phyloP scores from a whole-genome alignment of 2,329 filamentous ascomycete species.

The Phyllachora maydis region DNA sequence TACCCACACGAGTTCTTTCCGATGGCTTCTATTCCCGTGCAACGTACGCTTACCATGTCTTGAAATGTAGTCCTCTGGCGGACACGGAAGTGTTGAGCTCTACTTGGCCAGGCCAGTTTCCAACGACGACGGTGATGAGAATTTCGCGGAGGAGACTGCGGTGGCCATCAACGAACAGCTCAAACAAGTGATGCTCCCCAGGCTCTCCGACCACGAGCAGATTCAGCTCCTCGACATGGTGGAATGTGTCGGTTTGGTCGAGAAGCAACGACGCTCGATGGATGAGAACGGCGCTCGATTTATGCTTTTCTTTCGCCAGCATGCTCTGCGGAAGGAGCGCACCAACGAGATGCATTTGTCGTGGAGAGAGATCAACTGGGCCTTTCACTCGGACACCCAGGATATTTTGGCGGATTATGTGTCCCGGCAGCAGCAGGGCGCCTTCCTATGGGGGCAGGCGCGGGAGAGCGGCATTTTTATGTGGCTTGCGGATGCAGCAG shows the following conservation, averaged over 20 bases:
- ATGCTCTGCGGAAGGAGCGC: slow-evolving; percentile 47
- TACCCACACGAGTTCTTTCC: neutral
- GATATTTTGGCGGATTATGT: slow-evolving; percentile 79
- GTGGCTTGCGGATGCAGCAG: slow-evolving; percentile 66
- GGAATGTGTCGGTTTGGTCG: slow-evolving; percentile 66
- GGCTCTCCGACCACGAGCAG: slow-evolving; percentile 69
- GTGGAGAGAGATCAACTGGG: slow-evolving; percentile 71
- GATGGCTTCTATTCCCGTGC: too few species aligned
- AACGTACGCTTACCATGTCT: too few species aligned
- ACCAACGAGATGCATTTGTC: slow-evolving; percentile 45
- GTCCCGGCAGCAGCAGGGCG: slow-evolving; percentile 56
- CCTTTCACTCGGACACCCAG: slow-evolving; percentile 67
- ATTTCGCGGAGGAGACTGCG: slow-evolving; percentile 53
- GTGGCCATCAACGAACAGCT: slow-evolving; percentile 54
- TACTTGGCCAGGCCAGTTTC: too few species aligned
- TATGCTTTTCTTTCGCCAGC: slow-evolving; percentile 70
- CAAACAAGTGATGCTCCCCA: slow-evolving; percentile 52
- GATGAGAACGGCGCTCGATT: slow-evolving; percentile 80
- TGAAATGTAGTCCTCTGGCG: too few species aligned
- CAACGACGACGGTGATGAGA: slow-evolving; percentile 32
- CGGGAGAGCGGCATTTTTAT: slow-evolving; percentile 80
- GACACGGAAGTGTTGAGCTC: too few species aligned
- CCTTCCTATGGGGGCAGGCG: slow-evolving; percentile 68
- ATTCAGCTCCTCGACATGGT: slow-evolving; percentile 70
- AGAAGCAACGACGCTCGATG: slow-evolving; percentile 72